Evolutionary conservation across 148 eudicot species (phyloP), one percentile per base, ranked within the genome.

Genomic region (Rhododendron simsii): DNA sequence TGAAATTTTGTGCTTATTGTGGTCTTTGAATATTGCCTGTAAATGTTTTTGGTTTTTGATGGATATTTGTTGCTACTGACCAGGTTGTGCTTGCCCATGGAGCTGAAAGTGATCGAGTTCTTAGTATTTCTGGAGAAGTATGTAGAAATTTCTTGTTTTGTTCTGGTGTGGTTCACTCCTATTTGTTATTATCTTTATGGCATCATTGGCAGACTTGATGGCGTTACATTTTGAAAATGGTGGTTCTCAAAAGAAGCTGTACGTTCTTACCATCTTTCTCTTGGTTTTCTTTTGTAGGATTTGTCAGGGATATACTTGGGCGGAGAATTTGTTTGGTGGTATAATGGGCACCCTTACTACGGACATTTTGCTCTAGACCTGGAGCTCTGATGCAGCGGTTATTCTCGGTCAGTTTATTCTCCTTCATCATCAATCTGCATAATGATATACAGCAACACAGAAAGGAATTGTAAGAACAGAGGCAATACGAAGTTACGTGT

Each of bases 291-390:
- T 13, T 78, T 77, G 15, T 63, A 94, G 96, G 92, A 90, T 78
- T 88, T 94, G 83, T 78, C 88, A 67, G 98, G 96, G 73, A 90
- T 94, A 87, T 88, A 92, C 86, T 93, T 96, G 47, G 99, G 98
- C 41, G 92, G 99, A 91, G 98, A 96, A 88, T 93, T 96, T 87
- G 98, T 96, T 80, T 96, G 98, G 98, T 96, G 98, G 98, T 96
- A 95, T 87, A 96, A 96, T 89, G 99, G 99, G 78, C 99, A 96
- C 83, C 98, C 98, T 80, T 98, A 94, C 88, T 90, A 86, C 89
- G 88, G 91, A 71, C 87, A 93, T 80, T 85, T 95, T 65, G 86
- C 18, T 53, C 18, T 15, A 4, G 59, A 53, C 59, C 18, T 13
- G 59, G 63, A 20, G 63, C 63, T 16, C 23, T 57, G 63, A 57